These are phyloP conservation scores for Fusarium coicis DNA, from an alignment of 2,329 filamentous ascomycete genomes.

Conservation along the genomic window DNA sequence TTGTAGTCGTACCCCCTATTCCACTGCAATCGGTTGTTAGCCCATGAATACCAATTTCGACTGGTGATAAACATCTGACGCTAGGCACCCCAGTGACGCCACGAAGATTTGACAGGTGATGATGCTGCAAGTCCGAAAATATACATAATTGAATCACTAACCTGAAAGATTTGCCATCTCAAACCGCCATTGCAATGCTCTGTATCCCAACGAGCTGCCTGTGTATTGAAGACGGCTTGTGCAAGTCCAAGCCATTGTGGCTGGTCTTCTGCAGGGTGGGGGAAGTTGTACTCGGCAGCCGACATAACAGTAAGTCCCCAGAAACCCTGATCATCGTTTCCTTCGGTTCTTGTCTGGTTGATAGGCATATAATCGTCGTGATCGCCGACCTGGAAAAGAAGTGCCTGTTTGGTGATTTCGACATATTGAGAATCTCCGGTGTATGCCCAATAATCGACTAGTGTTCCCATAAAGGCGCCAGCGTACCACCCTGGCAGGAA, in stretches of 20 bases:
- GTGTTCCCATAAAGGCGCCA: slow-evolving; percentile 75
- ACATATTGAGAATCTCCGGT: slow-evolving; percentile 81
- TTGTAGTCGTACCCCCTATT: slow-evolving; percentile 87
- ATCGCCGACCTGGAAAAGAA: slow-evolving; percentile 79
- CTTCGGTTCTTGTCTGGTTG: slow-evolving; percentile 74
- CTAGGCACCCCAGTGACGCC: not conserved
- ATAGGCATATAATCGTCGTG: slow-evolving; percentile 81
- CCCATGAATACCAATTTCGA: not conserved
- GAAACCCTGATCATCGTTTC: slow-evolving; percentile 81
- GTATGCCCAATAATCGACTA: slow-evolving; percentile 88
- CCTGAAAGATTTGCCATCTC: slow-evolving; percentile 83
- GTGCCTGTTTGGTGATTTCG: slow-evolving; percentile 70
- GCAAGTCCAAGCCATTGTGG: slow-evolving; percentile 78
- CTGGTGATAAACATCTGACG: not conserved
- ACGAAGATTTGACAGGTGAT: not conserved
- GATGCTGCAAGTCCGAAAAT: not conserved
- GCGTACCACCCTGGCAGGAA: slow-evolving; percentile 71
- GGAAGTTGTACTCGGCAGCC: slow-evolving; percentile 76
- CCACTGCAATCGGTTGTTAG: slow-evolving; percentile 55
- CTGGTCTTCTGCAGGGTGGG: slow-evolving; percentile 63
- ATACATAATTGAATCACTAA: not conserved
- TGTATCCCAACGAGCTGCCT: slow-evolving; percentile 77
- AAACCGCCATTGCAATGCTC: slow-evolving; percentile 78
- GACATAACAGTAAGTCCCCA: slow-evolving; percentile 78
- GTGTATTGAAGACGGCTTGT: slow-evolving; percentile 84